Percentiles rank a stretch among this genome's conserved stretches.
Conservation (phyloP, 345 rosid genomes). For the Lepidium didymum region DNA sequence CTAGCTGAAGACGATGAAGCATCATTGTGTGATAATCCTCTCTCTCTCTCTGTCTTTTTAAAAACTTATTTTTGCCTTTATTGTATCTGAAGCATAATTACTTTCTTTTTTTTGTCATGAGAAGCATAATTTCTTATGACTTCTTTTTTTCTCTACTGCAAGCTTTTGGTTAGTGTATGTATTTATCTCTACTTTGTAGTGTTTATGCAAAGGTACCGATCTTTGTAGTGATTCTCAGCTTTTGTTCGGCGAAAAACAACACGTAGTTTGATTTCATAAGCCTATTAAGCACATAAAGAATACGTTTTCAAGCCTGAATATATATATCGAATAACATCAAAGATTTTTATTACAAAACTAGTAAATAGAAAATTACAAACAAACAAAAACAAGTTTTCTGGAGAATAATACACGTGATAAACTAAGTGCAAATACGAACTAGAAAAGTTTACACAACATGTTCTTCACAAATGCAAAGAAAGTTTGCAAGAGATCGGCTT, state of each 20-base stretch:
- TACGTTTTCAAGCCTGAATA: no score
- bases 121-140: background rate
- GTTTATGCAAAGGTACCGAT: slow-evolving; percentile 14
- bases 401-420: background rate
- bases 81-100: background rate
- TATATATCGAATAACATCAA: no score
- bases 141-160: background rate
- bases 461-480: background rate
- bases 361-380: background rate
- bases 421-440: background rate
- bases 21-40: slow-evolving; percentile 9
- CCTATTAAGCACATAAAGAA: no score
- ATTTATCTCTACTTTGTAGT: slow-evolving; percentile 10
- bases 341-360: background rate
- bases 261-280: no score
- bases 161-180: slow-evolving; percentile 16
- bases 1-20: slow-evolving; percentile 11
- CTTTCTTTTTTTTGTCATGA: no score
- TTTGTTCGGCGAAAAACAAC: no score
- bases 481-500: background rate
- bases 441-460: background rate
- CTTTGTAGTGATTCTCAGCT: background rate
- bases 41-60: background rate
- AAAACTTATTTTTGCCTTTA: background rate
- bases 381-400: background rate